A percentile compares a stretch with the other conserved stretches of the same genome.
phyloP scores from a whole-genome alignment of 495 filamentous ascomycete genomes.

The Cryomyces minteri region DNA sequence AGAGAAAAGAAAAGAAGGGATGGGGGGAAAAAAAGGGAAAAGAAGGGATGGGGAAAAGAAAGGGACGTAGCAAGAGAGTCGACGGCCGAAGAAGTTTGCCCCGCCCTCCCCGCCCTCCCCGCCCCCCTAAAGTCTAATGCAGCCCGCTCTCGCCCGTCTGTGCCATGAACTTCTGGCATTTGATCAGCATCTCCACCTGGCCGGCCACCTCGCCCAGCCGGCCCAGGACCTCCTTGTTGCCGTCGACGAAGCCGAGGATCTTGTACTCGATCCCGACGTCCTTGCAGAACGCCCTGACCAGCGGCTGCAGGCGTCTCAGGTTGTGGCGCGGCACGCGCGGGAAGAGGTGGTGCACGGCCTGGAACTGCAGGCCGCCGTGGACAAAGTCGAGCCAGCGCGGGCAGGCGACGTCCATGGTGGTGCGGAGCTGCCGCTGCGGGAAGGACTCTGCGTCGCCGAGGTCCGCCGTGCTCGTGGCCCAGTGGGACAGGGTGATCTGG shows the following conservation, averaged over 20 bases:
- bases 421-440: conserved; percentile 28
- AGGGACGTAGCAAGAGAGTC: too few species aligned
- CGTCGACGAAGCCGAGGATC: conserved; percentile 24
- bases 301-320: conserved; percentile 20
- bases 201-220: conserved; percentile 22
- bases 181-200: conserved; percentile 22
- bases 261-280: conserved; percentile 26
- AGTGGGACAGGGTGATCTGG: conserved; percentile 34
- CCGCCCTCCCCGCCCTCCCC: too few species aligned
- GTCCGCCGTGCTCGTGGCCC: conserved; percentile 29
- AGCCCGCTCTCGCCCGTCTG: conserved; percentile 25
- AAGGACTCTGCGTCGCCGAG: conserved; percentile 29
- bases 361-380: conserved; percentile 31
- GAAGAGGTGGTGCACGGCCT: conserved; percentile 30
- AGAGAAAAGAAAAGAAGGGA: too few species aligned
- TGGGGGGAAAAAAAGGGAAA: too few species aligned
- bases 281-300: conserved; percentile 25
- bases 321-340: conserved; percentile 29
- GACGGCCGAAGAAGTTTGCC: too few species aligned
- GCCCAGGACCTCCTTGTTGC: conserved; percentile 23
- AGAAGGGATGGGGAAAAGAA: too few species aligned
- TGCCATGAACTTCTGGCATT: conserved; percentile 27
- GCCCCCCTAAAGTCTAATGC: too few species aligned
- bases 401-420: conserved; percentile 32
- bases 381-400: conserved; percentile 29